A percentile compares a stretch with the other conserved stretches of the same genome.
phyloP scores from a whole-genome alignment of 116 monocot genomes.

The Thalassia testudinum region DNA sequence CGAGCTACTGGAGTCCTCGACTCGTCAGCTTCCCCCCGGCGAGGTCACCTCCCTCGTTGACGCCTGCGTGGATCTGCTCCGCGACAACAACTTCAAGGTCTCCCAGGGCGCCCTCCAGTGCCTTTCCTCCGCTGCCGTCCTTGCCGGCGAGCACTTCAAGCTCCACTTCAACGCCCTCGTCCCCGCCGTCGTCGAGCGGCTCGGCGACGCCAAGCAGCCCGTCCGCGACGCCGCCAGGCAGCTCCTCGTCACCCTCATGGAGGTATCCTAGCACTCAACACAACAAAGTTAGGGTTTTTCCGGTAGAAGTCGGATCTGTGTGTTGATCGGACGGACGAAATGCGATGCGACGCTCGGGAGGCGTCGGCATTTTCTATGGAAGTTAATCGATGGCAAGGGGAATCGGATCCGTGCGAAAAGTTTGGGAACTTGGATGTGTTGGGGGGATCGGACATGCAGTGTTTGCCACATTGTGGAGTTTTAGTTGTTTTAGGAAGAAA shows the following conservation, averaged over 20 bases:
- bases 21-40: constrained; percentile 32
- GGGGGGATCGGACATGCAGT: no score
- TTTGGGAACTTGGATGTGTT: no score
- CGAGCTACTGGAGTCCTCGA: constrained; percentile 62
- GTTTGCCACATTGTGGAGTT: no score
- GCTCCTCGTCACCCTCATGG: constrained; percentile 91
- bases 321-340: no score
- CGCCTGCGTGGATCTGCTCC: constrained; percentile 87
- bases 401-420: no score
- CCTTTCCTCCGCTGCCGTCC: constrained; percentile 74
- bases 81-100: constrained; percentile 88
- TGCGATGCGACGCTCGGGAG: no score
- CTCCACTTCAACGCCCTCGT: constrained; percentile 79
- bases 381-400: no score
- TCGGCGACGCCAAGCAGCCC: constrained; percentile 95
- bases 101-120: constrained; percentile 87
- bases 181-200: constrained; percentile 76
- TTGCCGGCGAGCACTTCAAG: constrained; percentile 90
- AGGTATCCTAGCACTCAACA: no score
- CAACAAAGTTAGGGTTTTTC: background rate
- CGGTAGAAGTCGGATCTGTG: no score
- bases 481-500: no score
- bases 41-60: constrained; percentile 81
- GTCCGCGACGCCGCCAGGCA: constrained; percentile 91
- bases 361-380: no score